Conservation (phyloP, 192 early-diverging fungal genomes). For the Ramicandelaber brevisporus region DNA sequence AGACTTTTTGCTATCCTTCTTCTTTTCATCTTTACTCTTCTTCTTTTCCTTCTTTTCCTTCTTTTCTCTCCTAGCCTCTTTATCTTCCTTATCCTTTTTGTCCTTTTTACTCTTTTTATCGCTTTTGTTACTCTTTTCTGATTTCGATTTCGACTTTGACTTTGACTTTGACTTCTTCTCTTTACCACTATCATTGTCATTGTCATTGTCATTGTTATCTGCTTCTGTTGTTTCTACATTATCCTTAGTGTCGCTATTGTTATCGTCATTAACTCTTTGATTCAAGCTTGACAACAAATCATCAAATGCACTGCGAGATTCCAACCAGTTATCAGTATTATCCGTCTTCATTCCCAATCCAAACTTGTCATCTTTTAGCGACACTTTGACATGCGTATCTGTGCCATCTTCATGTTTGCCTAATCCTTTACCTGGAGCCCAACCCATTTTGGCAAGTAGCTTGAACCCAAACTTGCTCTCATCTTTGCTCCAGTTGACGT, state of each 20-base stretch:
- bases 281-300: constrained; percentile 60
- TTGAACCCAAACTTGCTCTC: constrained; percentile 63
- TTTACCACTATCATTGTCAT: constrained; percentile 4
- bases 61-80: constrained; percentile 14
- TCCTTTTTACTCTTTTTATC: constrained; percentile 11
- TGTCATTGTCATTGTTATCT: constrained; percentile 5
- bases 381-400: constrained; percentile 64
- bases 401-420: constrained; percentile 68
- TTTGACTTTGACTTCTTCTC: constrained; percentile 11
- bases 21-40: constrained; percentile 2
- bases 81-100: constrained; percentile 13
- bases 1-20: not conserved
- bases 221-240: constrained; percentile 8
- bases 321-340: constrained; percentile 81
- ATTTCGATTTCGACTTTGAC: constrained; percentile 5
- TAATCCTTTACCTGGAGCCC: constrained; percentile 78
- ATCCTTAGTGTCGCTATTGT: constrained; percentile 6
- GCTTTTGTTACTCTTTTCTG: no score
- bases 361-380: constrained; percentile 60
- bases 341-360: constrained; percentile 79
- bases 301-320: constrained; percentile 67
- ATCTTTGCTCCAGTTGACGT: constrained; percentile 70
- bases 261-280: constrained; percentile 5
- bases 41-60: constrained; percentile 9
- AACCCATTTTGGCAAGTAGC: constrained; percentile 91